Evolutionary conservation across 345 rosid species (phyloP).

Genomic region (Eucalyptus melliodora): DNA sequence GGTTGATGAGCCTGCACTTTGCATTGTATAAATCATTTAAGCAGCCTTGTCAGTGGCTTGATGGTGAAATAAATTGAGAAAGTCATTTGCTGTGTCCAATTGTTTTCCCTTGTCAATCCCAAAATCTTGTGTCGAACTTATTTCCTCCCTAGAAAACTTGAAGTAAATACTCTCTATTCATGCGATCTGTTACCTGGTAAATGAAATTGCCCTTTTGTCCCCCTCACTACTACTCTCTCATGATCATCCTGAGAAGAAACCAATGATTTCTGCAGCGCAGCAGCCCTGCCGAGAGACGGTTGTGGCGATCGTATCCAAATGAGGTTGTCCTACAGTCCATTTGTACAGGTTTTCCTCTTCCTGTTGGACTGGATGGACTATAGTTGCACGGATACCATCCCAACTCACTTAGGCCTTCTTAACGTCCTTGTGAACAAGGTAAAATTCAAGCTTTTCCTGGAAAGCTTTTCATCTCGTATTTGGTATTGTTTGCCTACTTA

Average conservation of each 20-base stretch:
- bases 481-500: neutral
- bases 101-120: neutral
- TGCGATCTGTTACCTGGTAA: neutral
- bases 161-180: neutral
- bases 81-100: neutral
- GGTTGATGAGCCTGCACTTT: neutral
- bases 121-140: neutral
- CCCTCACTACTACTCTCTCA: neutral
- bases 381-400: constrained; percentile 47
- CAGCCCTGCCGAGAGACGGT: constrained; percentile 40
- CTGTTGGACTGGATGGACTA: constrained; percentile 63
- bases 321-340: constrained; percentile 48
- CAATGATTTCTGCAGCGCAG: constrained; percentile 30
- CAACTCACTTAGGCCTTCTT: constrained; percentile 45
- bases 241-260: neutral
- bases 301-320: constrained; percentile 39
- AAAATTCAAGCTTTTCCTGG: neutral
- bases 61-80: neutral
- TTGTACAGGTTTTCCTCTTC: constrained; percentile 46
- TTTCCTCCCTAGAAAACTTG: neutral
- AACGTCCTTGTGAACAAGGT: constrained; percentile 51
- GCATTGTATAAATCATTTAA: neutral
- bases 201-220: neutral
- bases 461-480: neutral
- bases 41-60: neutral